Percentiles rank a stretch among this genome's conserved stretches.
phyloP scores from a whole-genome alignment of 768 basidiomycete genomes.

The Mycena capillaripes region DNA sequence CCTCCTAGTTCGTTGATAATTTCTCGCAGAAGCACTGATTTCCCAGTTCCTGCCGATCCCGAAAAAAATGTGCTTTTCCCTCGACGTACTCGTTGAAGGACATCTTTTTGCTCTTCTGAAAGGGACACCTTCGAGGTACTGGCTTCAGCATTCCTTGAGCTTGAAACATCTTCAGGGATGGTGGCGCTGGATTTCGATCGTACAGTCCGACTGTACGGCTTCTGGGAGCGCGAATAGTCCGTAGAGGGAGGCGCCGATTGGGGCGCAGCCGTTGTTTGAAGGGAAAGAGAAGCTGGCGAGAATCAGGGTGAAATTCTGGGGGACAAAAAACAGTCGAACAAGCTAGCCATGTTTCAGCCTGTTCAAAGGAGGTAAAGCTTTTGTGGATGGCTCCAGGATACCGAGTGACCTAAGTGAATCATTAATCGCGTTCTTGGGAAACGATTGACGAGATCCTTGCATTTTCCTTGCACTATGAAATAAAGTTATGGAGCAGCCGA shows the following conservation, averaged over 20 bases:
- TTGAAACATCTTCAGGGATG: not conserved
- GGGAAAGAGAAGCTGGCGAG: constrained; percentile 11
- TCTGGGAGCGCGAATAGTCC: constrained; percentile 1
- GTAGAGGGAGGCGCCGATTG: not conserved
- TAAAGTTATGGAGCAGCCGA: not conserved
- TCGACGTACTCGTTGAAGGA: constrained; percentile 66
- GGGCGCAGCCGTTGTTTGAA: constrained; percentile 10
- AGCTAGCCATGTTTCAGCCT: constrained; percentile 69
- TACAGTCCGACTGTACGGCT: not conserved
- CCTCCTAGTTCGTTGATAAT: constrained; percentile 69
- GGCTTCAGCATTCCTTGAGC: not conserved
- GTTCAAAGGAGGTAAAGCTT: constrained; percentile 58
- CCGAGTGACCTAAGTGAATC: constrained; percentile 58
- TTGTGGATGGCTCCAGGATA: constrained; percentile 67
- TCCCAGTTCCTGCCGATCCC: constrained; percentile 89
- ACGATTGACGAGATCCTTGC: constrained; percentile 43
- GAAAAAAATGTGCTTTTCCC: constrained; percentile 87
- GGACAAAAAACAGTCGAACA: constrained; percentile 32
- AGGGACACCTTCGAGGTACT: constrained; percentile 48
- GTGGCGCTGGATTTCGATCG: not conserved
- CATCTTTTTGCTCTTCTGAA: constrained; percentile 65
- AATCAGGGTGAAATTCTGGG: not conserved
- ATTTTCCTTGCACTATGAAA: constrained; percentile 60
- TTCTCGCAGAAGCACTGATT: constrained; percentile 84
- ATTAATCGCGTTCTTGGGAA: not conserved